phyloP scores from a whole-genome alignment of 2,329 filamentous ascomycete genomes.

The Cladosporium sp. region DNA sequence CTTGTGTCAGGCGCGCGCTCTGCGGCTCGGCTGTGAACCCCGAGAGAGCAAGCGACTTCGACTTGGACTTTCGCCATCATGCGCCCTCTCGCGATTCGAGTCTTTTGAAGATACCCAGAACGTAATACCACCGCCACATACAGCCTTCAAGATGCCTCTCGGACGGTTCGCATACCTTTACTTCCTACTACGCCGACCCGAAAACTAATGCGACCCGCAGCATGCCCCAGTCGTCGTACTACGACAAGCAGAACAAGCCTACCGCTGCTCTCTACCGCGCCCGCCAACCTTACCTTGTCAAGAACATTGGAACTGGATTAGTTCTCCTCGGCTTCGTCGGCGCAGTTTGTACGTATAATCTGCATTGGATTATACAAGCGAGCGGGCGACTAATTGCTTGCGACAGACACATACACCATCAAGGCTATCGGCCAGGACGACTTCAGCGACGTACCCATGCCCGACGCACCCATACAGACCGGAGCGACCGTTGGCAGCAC shows the following conservation, averaged over 20 bases:
- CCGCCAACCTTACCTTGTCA: constrained; percentile 85
- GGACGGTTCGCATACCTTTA: constrained; percentile 23
- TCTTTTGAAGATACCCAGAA: background rate
- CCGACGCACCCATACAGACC: constrained; percentile 64
- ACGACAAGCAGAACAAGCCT: constrained; percentile 82
- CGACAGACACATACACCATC: constrained; percentile 69
- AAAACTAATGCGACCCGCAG: constrained; percentile 38
- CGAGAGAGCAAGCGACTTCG: background rate
- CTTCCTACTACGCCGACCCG: too few relatives aligned
- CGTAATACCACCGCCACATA: background rate
- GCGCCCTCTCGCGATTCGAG: background rate
- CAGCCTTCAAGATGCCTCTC: constrained; percentile 25
- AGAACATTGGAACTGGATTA: constrained; percentile 81
- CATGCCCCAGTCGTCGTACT: constrained; percentile 77
- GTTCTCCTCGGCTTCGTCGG: constrained; percentile 73
- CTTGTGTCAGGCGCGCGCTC: background rate
- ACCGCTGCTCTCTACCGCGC: constrained; percentile 88
- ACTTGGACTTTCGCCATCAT: background rate
- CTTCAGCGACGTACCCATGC: constrained; percentile 92
- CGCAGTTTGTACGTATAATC: constrained; percentile 74
- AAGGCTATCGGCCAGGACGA: constrained; percentile 90
- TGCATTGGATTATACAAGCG: background rate
- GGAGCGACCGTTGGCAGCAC: constrained; percentile 23
- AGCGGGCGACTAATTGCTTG: constrained; percentile 19
- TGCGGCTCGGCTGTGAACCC: constrained; percentile 10